A percentile compares a stretch with the other conserved stretches of the same genome.
Evolutionary conservation across 1,139 yeast species (phyloP).

Genomic region (Eremothecium gossypii): DNA sequence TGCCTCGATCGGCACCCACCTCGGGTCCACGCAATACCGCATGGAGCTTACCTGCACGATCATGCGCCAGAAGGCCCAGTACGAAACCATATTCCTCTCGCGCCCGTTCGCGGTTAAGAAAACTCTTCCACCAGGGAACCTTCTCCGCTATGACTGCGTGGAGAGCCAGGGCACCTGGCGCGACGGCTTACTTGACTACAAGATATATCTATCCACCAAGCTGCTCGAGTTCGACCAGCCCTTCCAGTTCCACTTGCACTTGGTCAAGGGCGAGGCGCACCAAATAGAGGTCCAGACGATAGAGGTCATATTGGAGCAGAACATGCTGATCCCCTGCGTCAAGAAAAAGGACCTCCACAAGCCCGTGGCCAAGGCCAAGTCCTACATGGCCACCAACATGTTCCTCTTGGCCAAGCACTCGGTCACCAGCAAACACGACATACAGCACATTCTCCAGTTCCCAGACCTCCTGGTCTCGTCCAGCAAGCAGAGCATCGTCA

Average conservation of each 20-base stretch:
- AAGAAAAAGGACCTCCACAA: not conserved
- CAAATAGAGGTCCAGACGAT: slow-evolving; percentile 6
- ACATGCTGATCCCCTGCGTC: slow-evolving; percentile 13
- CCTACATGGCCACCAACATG: slow-evolving; percentile 5
- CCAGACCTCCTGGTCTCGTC: slow-evolving; percentile 4
- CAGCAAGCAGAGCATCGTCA: not conserved
- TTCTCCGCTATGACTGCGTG: slow-evolving; percentile 4
- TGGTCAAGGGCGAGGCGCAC: slow-evolving; percentile 7
- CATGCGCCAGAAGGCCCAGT: slow-evolving; percentile 7
- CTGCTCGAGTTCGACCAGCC: slow-evolving; percentile 14
- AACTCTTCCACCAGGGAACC: slow-evolving; percentile 12
- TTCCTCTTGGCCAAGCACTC: slow-evolving; percentile 1
- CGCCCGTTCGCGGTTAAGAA: slow-evolving; percentile 14
- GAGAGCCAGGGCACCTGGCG: slow-evolving; percentile 8
- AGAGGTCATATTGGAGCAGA: slow-evolving; percentile 10
- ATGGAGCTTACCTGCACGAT: slow-evolving; percentile 16
- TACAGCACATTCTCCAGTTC: slow-evolving; percentile 4
- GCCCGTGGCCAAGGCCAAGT: slow-evolving; percentile 1
- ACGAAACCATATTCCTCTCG: slow-evolving; percentile 18
- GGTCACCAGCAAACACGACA: not conserved
- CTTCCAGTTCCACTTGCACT: slow-evolving; percentile 13
- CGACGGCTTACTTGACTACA: slow-evolving; percentile 10
- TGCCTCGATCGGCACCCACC: slow-evolving; percentile 12
- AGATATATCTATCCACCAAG: slow-evolving; percentile 12
- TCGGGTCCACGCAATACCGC: slow-evolving; percentile 19